phyloP scores from a whole-genome alignment of 2,329 filamentous ascomycete species.

The Phymatotrichopsis omnivora region DNA sequence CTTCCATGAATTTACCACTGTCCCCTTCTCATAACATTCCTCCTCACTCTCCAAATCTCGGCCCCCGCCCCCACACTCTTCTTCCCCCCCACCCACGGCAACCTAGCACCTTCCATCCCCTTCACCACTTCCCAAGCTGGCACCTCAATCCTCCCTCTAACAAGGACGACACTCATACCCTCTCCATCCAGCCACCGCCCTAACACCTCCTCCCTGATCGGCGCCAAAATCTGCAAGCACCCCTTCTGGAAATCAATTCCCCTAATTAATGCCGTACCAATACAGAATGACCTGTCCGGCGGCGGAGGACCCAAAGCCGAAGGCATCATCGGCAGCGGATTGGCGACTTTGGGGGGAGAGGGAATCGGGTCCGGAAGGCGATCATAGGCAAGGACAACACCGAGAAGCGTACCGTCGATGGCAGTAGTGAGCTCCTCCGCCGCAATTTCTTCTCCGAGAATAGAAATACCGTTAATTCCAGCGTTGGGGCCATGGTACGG shows the following conservation, averaged over 20 bases:
- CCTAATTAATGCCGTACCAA: slow-evolving; percentile 60
- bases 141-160: slow-evolving; percentile 58
- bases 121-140: slow-evolving; percentile 49
- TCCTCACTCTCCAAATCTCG: slow-evolving; percentile 53
- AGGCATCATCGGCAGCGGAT: slow-evolving; percentile 6
- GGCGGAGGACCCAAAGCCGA: slow-evolving; percentile 27
- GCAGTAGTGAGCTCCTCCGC: slow-evolving; percentile 51
- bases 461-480: slow-evolving; percentile 55
- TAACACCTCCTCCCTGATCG: slow-evolving; percentile 40
- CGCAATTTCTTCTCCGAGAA: slow-evolving; percentile 53
- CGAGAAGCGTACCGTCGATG: slow-evolving; percentile 61
- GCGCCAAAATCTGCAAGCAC: slow-evolving; percentile 55
- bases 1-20: no score
- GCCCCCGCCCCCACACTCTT: slow-evolving; percentile 50
- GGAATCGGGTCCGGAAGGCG: slow-evolving; percentile 28
- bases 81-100: slow-evolving; percentile 22
- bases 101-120: slow-evolving; percentile 19
- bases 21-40: slow-evolving; percentile 46
- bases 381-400: slow-evolving; percentile 51
- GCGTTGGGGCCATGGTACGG: slow-evolving; percentile 44
- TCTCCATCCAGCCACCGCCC: slow-evolving; percentile 36
- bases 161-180: slow-evolving; percentile 48
- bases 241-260: slow-evolving; percentile 50
- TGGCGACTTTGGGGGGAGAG: slow-evolving; percentile 24
- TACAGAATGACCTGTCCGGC: slow-evolving; percentile 33